Conservation (phyloP, 148 eudicot genomes). For the Polygonum maritimum region DNA sequence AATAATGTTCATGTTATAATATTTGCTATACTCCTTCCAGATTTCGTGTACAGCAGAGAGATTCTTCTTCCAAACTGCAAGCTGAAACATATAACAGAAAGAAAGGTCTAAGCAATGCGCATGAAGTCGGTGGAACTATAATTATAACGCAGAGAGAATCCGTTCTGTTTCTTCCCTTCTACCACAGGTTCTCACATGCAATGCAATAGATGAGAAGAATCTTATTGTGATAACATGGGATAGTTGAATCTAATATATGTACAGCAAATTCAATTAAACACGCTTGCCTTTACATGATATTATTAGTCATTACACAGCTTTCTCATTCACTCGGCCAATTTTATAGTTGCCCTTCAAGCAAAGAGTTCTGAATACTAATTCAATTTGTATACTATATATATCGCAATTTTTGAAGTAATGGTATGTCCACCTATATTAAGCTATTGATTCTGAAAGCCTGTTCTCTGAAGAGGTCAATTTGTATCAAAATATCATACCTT, state of each 20-base stretch:
- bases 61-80: slow-evolving; percentile 84
- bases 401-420: no score
- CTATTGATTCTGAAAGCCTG: neutral
- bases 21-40: slow-evolving; percentile 57
- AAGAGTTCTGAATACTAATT: no score
- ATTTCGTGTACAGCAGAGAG: slow-evolving; percentile 60
- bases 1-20: slow-evolving; percentile 36
- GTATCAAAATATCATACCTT: slow-evolving; percentile 39
- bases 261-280: neutral
- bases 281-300: no score
- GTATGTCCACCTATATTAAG: neutral
- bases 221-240: neutral
- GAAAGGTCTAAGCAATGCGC: neutral
- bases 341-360: no score
- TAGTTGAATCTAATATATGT: neutral
- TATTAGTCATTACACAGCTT: no score
- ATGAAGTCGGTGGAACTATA: neutral
- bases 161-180: neutral
- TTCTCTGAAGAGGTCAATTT: neutral
- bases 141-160: neutral
- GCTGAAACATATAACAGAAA: slow-evolving; percentile 49
- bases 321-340: no score
- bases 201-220: neutral
- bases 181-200: neutral
- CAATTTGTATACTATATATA: no score